These are phyloP conservation scores for Rhodotorula sp. DNA, from an alignment of 1,284 basidiomycete genomes.

Conservation along the genomic window DNA sequence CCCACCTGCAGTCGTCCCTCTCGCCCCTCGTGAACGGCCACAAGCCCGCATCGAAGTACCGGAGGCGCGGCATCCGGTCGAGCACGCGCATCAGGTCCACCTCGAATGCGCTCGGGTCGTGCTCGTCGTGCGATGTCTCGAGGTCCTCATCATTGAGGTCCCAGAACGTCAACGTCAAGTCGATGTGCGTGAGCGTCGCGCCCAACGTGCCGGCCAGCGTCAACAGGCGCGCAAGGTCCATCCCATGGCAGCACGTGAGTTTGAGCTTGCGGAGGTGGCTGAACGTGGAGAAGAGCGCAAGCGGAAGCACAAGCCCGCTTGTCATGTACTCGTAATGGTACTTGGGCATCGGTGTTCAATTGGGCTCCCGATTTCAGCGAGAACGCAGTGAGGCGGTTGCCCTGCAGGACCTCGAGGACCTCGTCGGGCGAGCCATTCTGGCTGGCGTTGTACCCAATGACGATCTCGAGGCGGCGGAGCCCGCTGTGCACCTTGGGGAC, in stretches of 20 bases:
- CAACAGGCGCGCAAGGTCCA: not conserved
- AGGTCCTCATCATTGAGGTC: not conserved
- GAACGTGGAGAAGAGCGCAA: not conserved
- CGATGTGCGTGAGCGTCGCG: not conserved
- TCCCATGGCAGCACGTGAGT: not conserved
- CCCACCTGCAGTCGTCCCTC: not conserved
- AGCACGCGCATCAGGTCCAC: not conserved
- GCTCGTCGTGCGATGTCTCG: not conserved
- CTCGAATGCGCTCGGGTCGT: not conserved
- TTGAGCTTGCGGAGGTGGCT: not conserved
- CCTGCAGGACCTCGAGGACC: no score
- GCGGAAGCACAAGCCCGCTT: not conserved
- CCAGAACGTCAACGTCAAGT: not conserved
- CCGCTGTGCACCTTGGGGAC: not conserved
- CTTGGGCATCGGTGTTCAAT: no score
- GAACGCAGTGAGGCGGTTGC: no score
- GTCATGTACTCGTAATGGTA: not conserved
- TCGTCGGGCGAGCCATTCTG: not conserved
- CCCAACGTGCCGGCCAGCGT: not conserved
- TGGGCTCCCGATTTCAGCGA: no score
- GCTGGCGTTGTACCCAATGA: not conserved
- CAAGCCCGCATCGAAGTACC: not conserved
- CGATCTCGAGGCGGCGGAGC: not conserved
- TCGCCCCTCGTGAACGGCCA: not conserved
- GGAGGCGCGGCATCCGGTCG: not conserved